Conservation (phyloP, 805 yeast species). For the Metschnikowia cerradonensis region DNA sequence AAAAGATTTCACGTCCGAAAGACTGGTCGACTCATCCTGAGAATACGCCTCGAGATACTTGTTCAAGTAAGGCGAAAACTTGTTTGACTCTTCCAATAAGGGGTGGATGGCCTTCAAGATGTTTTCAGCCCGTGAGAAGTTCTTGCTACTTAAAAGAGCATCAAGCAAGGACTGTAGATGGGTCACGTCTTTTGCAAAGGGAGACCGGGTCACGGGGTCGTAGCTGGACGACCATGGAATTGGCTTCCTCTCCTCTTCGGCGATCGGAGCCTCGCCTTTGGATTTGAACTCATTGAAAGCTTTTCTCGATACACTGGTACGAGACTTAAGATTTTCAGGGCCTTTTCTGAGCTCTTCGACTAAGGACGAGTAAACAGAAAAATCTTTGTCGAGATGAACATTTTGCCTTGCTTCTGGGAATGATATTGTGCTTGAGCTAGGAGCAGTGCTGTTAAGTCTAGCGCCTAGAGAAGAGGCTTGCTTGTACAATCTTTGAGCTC, state of each 20-base stretch:
- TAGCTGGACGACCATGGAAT: slow-evolving; percentile 39
- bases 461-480: background rate
- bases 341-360: slow-evolving; percentile 16
- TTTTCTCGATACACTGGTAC: slow-evolving; percentile 8
- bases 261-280: background rate
- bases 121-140: slow-evolving; percentile 65
- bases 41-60: slow-evolving; percentile 50
- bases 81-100: slow-evolving; percentile 35
- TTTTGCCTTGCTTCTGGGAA: background rate
- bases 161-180: slow-evolving; percentile 76
- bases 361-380: slow-evolving; percentile 12
- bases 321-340: background rate
- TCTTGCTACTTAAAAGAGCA: slow-evolving; percentile 65
- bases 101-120: slow-evolving; percentile 61
- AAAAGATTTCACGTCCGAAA: slow-evolving; percentile 43
- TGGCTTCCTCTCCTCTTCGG: slow-evolving; percentile 13
- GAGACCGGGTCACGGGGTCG: slow-evolving; percentile 40
- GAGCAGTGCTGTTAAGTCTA: background rate
- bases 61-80: slow-evolving; percentile 65
- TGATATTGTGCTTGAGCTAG: background rate
- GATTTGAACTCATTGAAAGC: slow-evolving; percentile 16
- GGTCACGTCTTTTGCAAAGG: slow-evolving; percentile 52
- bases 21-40: slow-evolving; percentile 33
- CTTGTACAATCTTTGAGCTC: background rate
- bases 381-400: slow-evolving; percentile 6